These are phyloP conservation scores for Nematodospora anomalae DNA, from an alignment of 1,139 yeast genomes.

Conservation along the genomic window DNA sequence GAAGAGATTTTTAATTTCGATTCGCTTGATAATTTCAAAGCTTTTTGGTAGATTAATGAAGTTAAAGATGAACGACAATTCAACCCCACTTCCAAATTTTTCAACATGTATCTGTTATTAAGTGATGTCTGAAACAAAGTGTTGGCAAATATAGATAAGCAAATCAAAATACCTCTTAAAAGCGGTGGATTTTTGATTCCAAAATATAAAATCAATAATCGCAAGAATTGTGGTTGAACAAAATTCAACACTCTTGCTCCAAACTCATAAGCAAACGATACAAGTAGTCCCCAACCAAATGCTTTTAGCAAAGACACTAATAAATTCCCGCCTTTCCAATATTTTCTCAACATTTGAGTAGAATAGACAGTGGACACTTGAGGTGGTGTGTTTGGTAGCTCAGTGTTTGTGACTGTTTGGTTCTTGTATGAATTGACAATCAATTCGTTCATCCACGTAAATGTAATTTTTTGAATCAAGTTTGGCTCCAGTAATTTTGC, in stretches of 20 bases:
- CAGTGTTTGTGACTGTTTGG: slow-evolving; percentile 48
- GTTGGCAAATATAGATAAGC: slow-evolving; percentile 49
- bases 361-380: slow-evolving; percentile 41
- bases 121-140: slow-evolving; percentile 48
- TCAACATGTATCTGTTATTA: slow-evolving; percentile 52
- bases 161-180: slow-evolving; percentile 52
- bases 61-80: slow-evolving; percentile 53
- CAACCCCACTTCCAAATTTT: slow-evolving; percentile 52
- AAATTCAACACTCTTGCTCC: slow-evolving; percentile 46
- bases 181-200: slow-evolving; percentile 37
- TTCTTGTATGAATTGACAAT: slow-evolving; percentile 49
- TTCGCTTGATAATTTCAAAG: slow-evolving; percentile 31
- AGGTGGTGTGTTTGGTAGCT: slow-evolving; percentile 56
- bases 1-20: slow-evolving; percentile 28
- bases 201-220: slow-evolving; percentile 48
- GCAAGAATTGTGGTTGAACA: slow-evolving; percentile 58
- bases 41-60: slow-evolving; percentile 44
- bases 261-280: slow-evolving; percentile 48
- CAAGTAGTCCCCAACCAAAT: slow-evolving; percentile 46
- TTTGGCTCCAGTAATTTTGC: slow-evolving; percentile 39
- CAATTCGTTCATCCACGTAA: slow-evolving; percentile 62
- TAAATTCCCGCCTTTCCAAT: slow-evolving; percentile 38
- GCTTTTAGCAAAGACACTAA: slow-evolving; percentile 43
- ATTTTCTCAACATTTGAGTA: slow-evolving; percentile 18
- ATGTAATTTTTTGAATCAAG: slow-evolving; percentile 51